These are phyloP conservation scores for Jamesozyma hellenica DNA, from an alignment of 805 yeast species.

Conservation along the genomic window DNA sequence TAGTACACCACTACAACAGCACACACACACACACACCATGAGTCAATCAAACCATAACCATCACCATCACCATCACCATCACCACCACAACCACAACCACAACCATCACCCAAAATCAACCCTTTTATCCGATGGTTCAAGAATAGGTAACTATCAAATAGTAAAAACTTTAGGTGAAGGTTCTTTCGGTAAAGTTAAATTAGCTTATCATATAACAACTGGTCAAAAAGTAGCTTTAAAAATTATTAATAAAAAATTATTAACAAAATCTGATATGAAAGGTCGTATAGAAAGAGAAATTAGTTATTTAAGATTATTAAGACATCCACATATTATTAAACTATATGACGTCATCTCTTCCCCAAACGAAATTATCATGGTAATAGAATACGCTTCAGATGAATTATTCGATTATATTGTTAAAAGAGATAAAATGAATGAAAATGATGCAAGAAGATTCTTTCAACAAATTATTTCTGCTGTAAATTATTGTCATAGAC, in stretches of 20 bases:
- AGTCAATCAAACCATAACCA: not conserved
- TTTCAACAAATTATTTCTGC: constrained; percentile 96
- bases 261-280: constrained; percentile 94
- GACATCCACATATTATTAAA: constrained; percentile 95
- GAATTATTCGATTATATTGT: constrained; percentile 93
- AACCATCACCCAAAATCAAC: constrained; percentile 4
- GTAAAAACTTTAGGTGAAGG: constrained; percentile 93
- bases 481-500: constrained; percentile 91
- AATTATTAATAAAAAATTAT: constrained; percentile 82
- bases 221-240: constrained; percentile 89
- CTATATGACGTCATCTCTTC: constrained; percentile 91
- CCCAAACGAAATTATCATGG: constrained; percentile 94
- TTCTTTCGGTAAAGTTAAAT: constrained; percentile 89
- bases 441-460: constrained; percentile 82
- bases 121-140: constrained; percentile 26
- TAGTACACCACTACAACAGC: too few relatives aligned
- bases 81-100: constrained; percentile 10
- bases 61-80: constrained; percentile 8
- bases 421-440: constrained; percentile 86
- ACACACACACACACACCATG: too few relatives aligned
- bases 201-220: constrained; percentile 81
- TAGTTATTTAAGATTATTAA: constrained; percentile 70
- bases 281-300: constrained; percentile 94
- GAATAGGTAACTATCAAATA: constrained; percentile 88
- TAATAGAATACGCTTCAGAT: constrained; percentile 92